A percentile compares a stretch with the other conserved stretches of the same genome.
These are phyloP conservation scores for Malus asiatica DNA, from an alignment of 306 rosid species.

Conservation along the genomic window DNA sequence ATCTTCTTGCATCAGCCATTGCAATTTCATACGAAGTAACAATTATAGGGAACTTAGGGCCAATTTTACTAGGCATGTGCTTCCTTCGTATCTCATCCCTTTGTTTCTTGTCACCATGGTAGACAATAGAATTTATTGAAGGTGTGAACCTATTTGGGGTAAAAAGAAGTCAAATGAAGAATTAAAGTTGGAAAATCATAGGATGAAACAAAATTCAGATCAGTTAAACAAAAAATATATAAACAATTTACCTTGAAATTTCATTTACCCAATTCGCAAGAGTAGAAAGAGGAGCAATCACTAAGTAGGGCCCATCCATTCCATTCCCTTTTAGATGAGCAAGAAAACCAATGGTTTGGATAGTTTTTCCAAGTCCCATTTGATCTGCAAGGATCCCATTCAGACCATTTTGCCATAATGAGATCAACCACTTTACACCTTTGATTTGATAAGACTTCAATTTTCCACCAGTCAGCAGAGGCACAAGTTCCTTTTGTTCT, in stretches of 20 bases:
- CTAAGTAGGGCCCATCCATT: slow-evolving; percentile 82
- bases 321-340: slow-evolving; percentile 82
- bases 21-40: slow-evolving; percentile 94
- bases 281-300: slow-evolving; percentile 90
- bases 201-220: slow-evolving; percentile 2
- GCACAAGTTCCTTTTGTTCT: slow-evolving; percentile 82
- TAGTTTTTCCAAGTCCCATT: slow-evolving; percentile 99
- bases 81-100: slow-evolving; percentile 74
- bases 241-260: slow-evolving; percentile 54
- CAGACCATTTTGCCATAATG: slow-evolving; percentile 98
- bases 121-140: slow-evolving; percentile 47
- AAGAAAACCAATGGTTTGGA: slow-evolving; percentile 89
- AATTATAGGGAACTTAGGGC: slow-evolving; percentile 74
- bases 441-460: slow-evolving; percentile 82
- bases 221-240: background rate
- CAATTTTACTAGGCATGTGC: slow-evolving; percentile 68
- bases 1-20: slow-evolving; percentile 56
- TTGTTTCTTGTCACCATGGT: slow-evolving; percentile 66
- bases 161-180: background rate
- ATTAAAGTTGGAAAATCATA: background rate
- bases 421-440: slow-evolving; percentile 95
- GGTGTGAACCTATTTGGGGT: slow-evolving; percentile 64
- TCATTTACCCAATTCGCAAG: slow-evolving; percentile 92
- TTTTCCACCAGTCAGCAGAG: slow-evolving; percentile 79
- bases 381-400: slow-evolving; percentile 99